A percentile compares a stretch with the other conserved stretches of the same genome.
These are phyloP conservation scores for Solanum etuberosum DNA, from an alignment of 257 asterid species.

Conservation along the genomic window DNA sequence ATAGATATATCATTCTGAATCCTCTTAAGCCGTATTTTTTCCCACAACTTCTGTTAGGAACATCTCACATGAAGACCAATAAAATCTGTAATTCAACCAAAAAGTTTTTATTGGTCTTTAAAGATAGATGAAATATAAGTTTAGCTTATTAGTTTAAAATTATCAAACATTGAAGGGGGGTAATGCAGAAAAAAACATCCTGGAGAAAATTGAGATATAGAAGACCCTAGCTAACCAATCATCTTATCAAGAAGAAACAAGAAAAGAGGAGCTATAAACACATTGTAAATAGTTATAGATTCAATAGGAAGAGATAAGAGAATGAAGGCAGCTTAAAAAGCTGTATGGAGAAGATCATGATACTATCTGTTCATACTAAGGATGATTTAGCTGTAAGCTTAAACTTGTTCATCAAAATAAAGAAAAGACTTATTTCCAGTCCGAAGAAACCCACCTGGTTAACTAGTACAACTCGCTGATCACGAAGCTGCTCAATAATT, in stretches of 20 bases:
- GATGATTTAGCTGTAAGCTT: neutral
- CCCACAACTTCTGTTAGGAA: neutral
- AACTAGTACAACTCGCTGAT: constrained; percentile 98
- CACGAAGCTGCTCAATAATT: constrained; percentile 93
- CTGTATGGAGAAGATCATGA: neutral
- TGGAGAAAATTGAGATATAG: neutral
- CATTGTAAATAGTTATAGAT: neutral
- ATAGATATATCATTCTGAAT: neutral
- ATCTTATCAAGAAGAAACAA: neutral
- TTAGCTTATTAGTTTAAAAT: neutral
- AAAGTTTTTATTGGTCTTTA: neutral
- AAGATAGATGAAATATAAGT: neutral
- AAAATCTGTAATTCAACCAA: neutral
- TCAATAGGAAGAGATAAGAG: neutral
- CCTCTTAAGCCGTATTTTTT: neutral
- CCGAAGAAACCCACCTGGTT: constrained; percentile 51
- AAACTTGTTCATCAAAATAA: neutral
- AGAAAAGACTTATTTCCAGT: neutral
- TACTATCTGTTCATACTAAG: neutral
- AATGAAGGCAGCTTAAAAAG: neutral
- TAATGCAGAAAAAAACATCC: neutral
- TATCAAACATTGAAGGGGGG: neutral
- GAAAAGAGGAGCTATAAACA: neutral
- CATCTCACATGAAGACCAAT: neutral
- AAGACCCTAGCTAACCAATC: neutral